Evolutionary conservation across 2,329 filamentous ascomycete genomes (phyloP), one percentile per base, ranked within the genome.

Genomic region (Macrophomina phaseolina): DNA sequence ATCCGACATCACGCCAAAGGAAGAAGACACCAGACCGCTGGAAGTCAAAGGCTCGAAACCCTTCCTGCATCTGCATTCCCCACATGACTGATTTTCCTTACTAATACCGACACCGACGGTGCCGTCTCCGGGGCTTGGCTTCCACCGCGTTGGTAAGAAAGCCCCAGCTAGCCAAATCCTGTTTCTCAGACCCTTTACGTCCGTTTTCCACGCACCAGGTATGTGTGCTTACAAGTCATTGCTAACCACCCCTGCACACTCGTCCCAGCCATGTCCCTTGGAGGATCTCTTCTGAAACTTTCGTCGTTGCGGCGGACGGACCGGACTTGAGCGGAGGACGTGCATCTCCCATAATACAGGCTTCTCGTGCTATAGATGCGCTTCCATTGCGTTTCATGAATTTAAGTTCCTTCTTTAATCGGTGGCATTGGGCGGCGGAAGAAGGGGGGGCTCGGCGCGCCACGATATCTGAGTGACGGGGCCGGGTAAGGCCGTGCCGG

Each of bases 251-350:
- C 5, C 28, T 34, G 30, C 11, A n/a, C 11, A 16, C 23, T 12
- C n/a, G 34, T 36, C 18, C 53, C 36, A 56, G 36, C 34, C 36
- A 53, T 48, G 14, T 46, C 23, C 23, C 14, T 28, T 46, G 40
- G 16, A 23, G 28, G 40, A 60, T 48, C 30, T 58, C 16, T 45
- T 42, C 36, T 58, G 53, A 45, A 40, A 58, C 53, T 42, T 42
- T 53, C 16, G 23, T 58, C 38, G 38, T 45, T 16, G 40, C 36
- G 12, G 55, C 38, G 38, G 36, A 14, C 14, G 7, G 38, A 11
- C 14, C 12, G 53, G 36, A 38, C 11, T 5, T 56, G 53, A 4
- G 9, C 55, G 38, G 18, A 28, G 28, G 30, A 34, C 49, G 30
- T 53, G 49, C 30, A 53, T 53, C 28, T 23, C 23, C 23, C 28